Base-by-base conservation (phyloP, 805 yeast species). In the Deakozyma indianensis region DNA sequence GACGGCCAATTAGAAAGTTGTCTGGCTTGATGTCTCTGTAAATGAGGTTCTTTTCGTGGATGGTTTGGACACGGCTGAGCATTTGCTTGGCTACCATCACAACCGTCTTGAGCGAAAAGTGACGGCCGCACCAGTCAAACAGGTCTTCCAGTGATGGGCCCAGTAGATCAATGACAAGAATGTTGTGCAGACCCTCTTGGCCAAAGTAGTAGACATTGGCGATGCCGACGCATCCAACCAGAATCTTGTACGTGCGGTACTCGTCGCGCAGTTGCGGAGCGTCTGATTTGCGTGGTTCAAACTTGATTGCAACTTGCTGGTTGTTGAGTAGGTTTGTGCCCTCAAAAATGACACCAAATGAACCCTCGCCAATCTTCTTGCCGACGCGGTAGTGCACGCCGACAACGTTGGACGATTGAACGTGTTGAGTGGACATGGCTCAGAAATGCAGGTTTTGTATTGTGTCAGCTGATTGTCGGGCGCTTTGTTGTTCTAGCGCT, bases 181-280 rank as follows among this genome's bases (percentile, higher is more conserved):
- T 87, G 63, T 90, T 88, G 69, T 92, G 97, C 49, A 92, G 75
- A 25, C 98, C 97, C 66, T 92, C 98, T 61, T 92, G 97, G 48
- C 98, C 98, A 63, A 90, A 90, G 62, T 87, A 92, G 67, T 92
- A 92, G n/a, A 95, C 97, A 56, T 80, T 78, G 44, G 98, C 98
- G 45, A 92, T 80, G 42, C 97, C 97, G 41, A 69, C 71, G 44
- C 80, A 74, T 18, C 94, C 95, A 47, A 78, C 77, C 43, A 92
- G 70, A 47, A 85, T 82, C 58, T 87, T 82, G 66, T 92, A 92
- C n/a, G 96, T 83, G 56, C 96, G 74, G 63, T 88, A 92, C 65
- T 92, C 98, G 63, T 92, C 98, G 56, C 96, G 76, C 47, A 92
- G 71, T 63, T 92, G 98, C 4, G 98, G 98, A 5, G 97, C 96